Base-by-base conservation (phyloP, 2,329 filamentous ascomycete species). In the Claviceps monticola region DNA sequence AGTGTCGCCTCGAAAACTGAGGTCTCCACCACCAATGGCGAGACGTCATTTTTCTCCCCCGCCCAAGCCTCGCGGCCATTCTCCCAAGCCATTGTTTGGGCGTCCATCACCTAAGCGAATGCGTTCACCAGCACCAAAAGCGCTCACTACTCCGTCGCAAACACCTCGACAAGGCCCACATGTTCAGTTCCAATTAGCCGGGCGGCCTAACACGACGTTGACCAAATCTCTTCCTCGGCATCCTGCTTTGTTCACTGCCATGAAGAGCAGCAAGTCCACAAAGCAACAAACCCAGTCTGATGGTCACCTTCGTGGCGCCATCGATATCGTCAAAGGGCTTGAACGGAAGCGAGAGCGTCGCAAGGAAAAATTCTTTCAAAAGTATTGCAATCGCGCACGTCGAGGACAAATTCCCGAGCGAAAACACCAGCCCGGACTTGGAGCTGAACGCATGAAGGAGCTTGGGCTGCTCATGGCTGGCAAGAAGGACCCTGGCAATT, bases 291-390 rank as follows among this genome's bases (percentile, higher is more conserved):
- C 61, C 36, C 59, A 64, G 5, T 62, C 63, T 48, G 76, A 83
- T 49, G 71, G 80, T 43, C 88, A 93, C 56, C 79, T 88, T 9
- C 86, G 93, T 56, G 88, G 89, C n/a, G 90, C 93, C 38, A 94
- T 98, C 58, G 93, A 97, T 67, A 98, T 96, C 55, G 87, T 96
- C 68, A 95, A 95, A 67, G 93, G 93, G 8, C 78, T 98, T 1
- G 93, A 98, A 71, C 84, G 87, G 68, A 97, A 95, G 72, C 84
- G 90, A 26, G 87, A 93, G 71, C 83, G 93, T 57, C 86, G 93
- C 59, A 89, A 86, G 70, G 90, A 97, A 68, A 95, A 96, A 68
- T 86, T 89, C 62, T 84, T 87, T 64, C 84, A 90, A 61, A 93
- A 95, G 66, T 85, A 91, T 63, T 94, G 87, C 71, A 84, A 88